Conservation (phyloP, 2,329 filamentous ascomycete species). For the Aaosphaeria pasadenensis region DNA sequence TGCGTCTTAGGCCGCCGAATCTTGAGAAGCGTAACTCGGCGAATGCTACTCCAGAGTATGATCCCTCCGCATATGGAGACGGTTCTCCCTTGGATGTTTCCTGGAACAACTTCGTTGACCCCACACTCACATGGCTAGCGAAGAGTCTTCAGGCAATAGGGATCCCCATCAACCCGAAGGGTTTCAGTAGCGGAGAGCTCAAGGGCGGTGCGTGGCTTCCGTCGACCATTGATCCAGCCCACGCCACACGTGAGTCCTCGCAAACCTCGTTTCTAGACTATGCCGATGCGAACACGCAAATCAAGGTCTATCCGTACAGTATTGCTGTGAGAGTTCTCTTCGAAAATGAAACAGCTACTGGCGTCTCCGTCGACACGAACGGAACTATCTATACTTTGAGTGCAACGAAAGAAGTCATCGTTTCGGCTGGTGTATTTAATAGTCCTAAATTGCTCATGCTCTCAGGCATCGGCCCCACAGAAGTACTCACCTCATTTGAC, state of each 20-base stretch:
- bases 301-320: conserved; percentile 27
- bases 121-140: conserved; percentile 6
- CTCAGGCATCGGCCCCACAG: conserved; percentile 53
- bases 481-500: conserved; percentile 48
- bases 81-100: conserved; percentile 12
- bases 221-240: conserved; percentile 6
- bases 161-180: not conserved
- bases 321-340: conserved; percentile 37
- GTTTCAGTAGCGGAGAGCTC: conserved; percentile 4
- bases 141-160: conserved; percentile 4
- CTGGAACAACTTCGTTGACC: conserved; percentile 9
- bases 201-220: conserved; percentile 4
- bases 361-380: conserved; percentile 10
- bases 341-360: conserved; percentile 13
- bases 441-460: not conserved
- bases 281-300: conserved; percentile 1
- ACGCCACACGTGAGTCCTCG: conserved; percentile 5
- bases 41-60: conserved; percentile 19
- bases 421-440: not conserved
- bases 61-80: conserved; percentile 4
- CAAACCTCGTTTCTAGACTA: conserved; percentile 2
- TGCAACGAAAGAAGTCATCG: conserved; percentile 22
- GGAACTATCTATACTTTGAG: conserved; percentile 8
- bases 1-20: conserved; percentile 20
- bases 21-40: conserved; percentile 13